These are phyloP conservation scores for Tetracentron sinense DNA, from an alignment of 164 flowering plant genomes.

Conservation along the genomic window DNA sequence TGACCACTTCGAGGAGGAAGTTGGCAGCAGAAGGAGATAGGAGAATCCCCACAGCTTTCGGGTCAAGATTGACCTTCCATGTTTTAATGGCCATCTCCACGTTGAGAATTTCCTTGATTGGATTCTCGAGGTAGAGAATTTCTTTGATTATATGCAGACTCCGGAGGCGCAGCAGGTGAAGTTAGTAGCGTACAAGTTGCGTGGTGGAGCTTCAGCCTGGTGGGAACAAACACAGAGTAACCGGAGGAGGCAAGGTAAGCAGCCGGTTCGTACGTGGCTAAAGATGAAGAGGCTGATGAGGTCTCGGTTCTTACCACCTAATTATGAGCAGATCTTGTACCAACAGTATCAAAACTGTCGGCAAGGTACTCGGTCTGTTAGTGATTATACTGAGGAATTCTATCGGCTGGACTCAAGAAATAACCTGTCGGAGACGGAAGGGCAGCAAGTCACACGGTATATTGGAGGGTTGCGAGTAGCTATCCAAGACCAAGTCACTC, in stretches of 20 bases:
- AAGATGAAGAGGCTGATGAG: conserved; percentile 1
- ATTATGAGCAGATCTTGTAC: conserved; percentile 8
- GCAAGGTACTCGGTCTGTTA: background rate
- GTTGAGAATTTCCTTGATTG: background rate
- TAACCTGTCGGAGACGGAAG: background rate
- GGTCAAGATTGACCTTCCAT: too few relatives aligned
- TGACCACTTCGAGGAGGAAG: too few relatives aligned
- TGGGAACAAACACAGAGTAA: too few relatives aligned
- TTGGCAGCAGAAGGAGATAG: too few relatives aligned
- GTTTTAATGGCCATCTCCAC: too few relatives aligned
- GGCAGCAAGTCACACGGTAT: too few relatives aligned
- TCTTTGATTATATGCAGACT: conserved; percentile 2
- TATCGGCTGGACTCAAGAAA: background rate
- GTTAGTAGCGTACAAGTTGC: background rate
- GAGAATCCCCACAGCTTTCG: too few relatives aligned
- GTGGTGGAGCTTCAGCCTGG: conserved; percentile 5
- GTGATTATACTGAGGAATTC: background rate
- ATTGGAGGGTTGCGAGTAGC: too few relatives aligned
- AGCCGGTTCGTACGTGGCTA: background rate
- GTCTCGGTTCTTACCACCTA: conserved; percentile 1
- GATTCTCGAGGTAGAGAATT: background rate
- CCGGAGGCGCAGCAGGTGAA: background rate
- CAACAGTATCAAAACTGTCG: background rate
- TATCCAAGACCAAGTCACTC: too few relatives aligned
- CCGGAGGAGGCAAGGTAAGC: background rate